Evolutionary conservation across 2,329 filamentous ascomycete genomes (phyloP), one percentile per base, ranked within the genome.

Genomic region (Fusarium temperatum): DNA sequence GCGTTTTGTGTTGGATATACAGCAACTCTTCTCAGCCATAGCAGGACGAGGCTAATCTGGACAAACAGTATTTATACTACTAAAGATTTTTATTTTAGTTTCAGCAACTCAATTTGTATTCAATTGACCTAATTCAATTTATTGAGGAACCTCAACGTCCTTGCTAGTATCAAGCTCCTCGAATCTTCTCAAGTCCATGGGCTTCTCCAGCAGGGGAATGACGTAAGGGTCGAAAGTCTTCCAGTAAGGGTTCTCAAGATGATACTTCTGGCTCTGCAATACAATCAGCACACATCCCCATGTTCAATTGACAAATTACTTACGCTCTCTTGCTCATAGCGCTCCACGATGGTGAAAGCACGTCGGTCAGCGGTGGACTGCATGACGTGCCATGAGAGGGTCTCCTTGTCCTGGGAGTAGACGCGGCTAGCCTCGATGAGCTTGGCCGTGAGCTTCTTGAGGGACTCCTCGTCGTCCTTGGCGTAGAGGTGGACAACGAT

Each of bases 161-260:
- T 85, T 84, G 73, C 82, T 85, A 13, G 88, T 89, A 72, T 92
- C 89, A 77, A 92, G 81, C 82, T 94, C 92, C 80, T 93, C 89
- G 72, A 89, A 87, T 51, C 92, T 84, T 61, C 91, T 84, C 70
- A 94, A 80, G 80, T 94, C 92, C 91, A 94, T 94, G 14, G 88
- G 86, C 79, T 87, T 87, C 75, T 90, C 91, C 57, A 94, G 82
- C 66, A 94, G 79, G 6, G 92, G 92, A 54, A 90, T 85, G 36
- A 94, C 92, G 77, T 93, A 94, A 11, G 91, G 90, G 80, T 94
- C 92, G 77, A 94, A 94, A 2, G 92, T 93, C 84, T 93, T 88
- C 91, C 91, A 93, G 85, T 93, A 93, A 0, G 91, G 91, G 82
- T 93, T 93, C 78, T 88, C 87, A 24, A 91, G 85, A 78, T 91